Base-by-base conservation (phyloP, 2,329 filamentous ascomycete genomes). In the Talaromyces sp. region DNA sequence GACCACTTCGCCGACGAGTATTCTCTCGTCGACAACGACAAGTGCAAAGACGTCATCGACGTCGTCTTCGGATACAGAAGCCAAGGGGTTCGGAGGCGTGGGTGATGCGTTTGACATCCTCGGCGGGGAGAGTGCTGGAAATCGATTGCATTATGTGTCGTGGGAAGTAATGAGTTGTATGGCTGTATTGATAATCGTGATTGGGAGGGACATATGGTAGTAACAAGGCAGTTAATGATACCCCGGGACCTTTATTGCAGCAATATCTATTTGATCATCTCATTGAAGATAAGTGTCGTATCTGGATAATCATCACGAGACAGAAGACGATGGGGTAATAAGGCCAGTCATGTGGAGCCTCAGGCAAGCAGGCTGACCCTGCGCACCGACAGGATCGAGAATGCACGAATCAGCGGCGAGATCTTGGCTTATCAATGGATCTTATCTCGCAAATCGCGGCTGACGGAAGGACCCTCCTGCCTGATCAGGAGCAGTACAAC, bases 101-200 rank as follows among this genome's bases (percentile, higher is more conserved):
- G 64, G 64, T 12, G 60, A 64, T 18, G 61, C 64, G 14, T 59
- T 58, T 23, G 58, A 65, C 58, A 65, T 65, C 11, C 64, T 65
- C 54, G 64, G 61, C 4, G 64, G 58, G 21, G 55, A 63, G 14
- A 56, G 39, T 21, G 33, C 37, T 18, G 62, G 57, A 16, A 25
- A 8, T 56, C 61, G 44, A 21, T 40, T 55, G 44, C 56, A 33
- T n/a, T 46, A 31, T 28, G 11, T 35, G 28, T 60, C 54, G 23
- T 35, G 56, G 12, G 21, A 16, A 44, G 61, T 63, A 3, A 35
- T 60, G 18, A 48, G 37, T 33, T 18, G 46, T 8, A 48, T 56
- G n/a, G 37, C 14, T 18, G 35, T 33, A 16, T 18, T 55, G 11
- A 18, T 33, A 31, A 11, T 42, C 3, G 31, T 14, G 23, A 21